Percentiles rank a stretch among this genome's conserved stretches.
Evolutionary conservation across 129 eudicot genomes (phyloP).

Genomic region (Calendula officinalis): DNA sequence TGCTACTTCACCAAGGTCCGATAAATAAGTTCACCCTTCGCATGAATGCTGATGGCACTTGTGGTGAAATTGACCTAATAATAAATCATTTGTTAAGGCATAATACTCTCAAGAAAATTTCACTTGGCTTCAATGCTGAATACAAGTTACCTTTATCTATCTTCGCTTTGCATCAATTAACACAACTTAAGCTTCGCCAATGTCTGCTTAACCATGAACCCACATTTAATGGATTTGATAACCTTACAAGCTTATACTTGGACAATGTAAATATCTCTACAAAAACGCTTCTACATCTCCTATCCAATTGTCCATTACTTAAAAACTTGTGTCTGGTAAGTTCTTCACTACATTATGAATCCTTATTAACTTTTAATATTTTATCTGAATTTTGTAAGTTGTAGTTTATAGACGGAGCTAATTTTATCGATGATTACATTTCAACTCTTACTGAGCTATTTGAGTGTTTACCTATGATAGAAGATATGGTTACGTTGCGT

Average conservation of each 20-base stretch:
- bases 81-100: not conserved
- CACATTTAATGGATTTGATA: not conserved
- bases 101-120: not conserved
- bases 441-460: not conserved
- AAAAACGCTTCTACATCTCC: not conserved
- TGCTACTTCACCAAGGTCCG: constrained; percentile 10
- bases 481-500: not conserved
- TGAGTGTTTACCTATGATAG: not conserved
- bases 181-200: not conserved
- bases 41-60: not conserved
- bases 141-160: not conserved
- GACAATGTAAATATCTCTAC: not conserved
- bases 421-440: not conserved
- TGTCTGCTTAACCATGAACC: not conserved
- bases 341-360: not conserved
- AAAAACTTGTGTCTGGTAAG: not conserved
- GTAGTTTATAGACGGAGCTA: not conserved
- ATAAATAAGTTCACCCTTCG: constrained; percentile 1
- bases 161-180: not conserved
- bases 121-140: not conserved
- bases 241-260: not conserved
- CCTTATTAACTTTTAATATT: not conserved
- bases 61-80: constrained; percentile 1
- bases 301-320: not conserved
- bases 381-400: constrained; percentile 1